Evolutionary conservation across 176 grass and related monocot species (phyloP).

Genomic region (Triticum turgidum): DNA sequence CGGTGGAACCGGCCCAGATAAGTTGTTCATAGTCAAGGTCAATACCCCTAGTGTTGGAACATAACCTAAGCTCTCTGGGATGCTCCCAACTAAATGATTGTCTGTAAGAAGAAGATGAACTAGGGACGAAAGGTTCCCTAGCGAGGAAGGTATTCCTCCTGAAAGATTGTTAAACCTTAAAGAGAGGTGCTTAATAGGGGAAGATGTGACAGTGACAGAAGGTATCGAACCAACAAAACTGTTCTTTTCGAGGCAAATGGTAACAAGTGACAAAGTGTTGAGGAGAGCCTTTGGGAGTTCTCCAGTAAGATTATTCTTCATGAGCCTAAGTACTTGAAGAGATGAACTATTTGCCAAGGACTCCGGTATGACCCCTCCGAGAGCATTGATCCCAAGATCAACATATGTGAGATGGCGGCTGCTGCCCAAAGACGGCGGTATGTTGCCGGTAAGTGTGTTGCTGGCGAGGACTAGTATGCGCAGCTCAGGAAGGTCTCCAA

Average conservation of each 20-base stretch:
- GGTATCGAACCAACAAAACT: conserved; percentile 37
- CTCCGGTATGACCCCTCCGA: conserved; percentile 34
- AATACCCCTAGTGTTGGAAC: background rate
- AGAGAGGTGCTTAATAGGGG: background rate
- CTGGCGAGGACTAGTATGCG: conserved; percentile 15
- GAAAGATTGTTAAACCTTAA: conserved; percentile 10
- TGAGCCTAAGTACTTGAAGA: conserved; percentile 12
- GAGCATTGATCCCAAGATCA: conserved; percentile 20
- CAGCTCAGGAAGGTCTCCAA: conserved; percentile 39
- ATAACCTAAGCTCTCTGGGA: conserved; percentile 33
- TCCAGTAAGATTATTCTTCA: conserved; percentile 33
- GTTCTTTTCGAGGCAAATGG: conserved; percentile 16
- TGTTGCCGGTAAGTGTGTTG: background rate
- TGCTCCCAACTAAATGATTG: conserved; percentile 37
- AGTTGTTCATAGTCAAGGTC: conserved; percentile 4
- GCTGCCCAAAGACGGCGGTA: conserved; percentile 27
- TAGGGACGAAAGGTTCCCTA: conserved; percentile 43
- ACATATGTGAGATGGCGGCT: conserved; percentile 23
- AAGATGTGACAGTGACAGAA: background rate
- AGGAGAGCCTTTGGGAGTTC: conserved; percentile 34
- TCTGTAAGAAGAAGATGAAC: background rate
- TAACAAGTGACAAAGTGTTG: conserved; percentile 28
- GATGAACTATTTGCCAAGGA: conserved; percentile 28
- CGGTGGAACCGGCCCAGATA: conserved; percentile 30
- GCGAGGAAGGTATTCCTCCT: conserved; percentile 38